phyloP scores from a whole-genome alignment of 1,284 basidiomycete species.

The Cryptococcus amylolentus region DNA sequence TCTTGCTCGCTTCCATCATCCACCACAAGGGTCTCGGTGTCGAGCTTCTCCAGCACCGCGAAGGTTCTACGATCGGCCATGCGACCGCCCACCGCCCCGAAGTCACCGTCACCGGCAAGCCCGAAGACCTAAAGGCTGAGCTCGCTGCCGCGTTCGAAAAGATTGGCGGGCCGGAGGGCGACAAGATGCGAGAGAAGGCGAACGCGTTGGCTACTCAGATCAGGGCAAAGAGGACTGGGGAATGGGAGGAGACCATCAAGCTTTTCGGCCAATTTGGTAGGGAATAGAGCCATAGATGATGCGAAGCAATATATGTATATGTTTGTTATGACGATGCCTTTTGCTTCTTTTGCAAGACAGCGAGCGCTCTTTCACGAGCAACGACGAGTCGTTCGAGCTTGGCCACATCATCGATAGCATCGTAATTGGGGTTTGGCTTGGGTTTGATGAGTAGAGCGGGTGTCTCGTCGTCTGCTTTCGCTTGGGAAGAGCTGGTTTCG shows the following conservation, averaged over 20 bases:
- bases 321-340: background rate
- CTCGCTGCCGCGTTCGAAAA: constrained; percentile 1
- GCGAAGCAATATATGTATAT: background rate
- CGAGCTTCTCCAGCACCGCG: constrained; percentile 19
- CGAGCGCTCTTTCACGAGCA: constrained; percentile 37
- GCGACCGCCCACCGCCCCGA: constrained; percentile 5
- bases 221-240: constrained; percentile 7
- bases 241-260: constrained; percentile 13
- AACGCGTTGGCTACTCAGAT: constrained; percentile 6
- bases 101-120: constrained; percentile 6
- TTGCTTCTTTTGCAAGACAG: constrained; percentile 28
- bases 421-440: constrained; percentile 16
- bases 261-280: constrained; percentile 5
- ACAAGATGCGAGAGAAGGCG: constrained; percentile 7
- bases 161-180: constrained; percentile 7
- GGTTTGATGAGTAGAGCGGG: constrained; percentile 10
- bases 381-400: constrained; percentile 38
- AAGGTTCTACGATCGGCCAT: constrained; percentile 10
- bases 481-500: background rate
- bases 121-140: constrained; percentile 5
- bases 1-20: constrained; percentile 4
- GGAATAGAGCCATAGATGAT: background rate
- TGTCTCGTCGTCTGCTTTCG: background rate
- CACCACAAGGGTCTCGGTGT: constrained; percentile 7
- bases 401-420: constrained; percentile 30